phyloP scores from a whole-genome alignment of 805 yeast species.

The Pichia occidentalis region DNA sequence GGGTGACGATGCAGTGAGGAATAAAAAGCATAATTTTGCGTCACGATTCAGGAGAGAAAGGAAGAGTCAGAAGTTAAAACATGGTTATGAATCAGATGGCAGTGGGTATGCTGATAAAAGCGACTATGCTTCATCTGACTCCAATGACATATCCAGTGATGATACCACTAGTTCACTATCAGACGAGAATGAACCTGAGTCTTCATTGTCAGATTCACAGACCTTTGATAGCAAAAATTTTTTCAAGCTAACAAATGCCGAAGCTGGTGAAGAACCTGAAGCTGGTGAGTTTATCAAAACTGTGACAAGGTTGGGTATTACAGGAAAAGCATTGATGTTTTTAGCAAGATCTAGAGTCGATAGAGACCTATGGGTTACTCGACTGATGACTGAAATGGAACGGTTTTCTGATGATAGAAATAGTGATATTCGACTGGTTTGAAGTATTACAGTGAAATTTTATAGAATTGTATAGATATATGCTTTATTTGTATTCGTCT shows the following conservation, averaged over 20 bases:
- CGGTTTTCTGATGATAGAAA: conserved; percentile 20
- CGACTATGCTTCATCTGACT: no score
- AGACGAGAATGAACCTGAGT: no score
- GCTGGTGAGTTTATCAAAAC: conserved; percentile 34
- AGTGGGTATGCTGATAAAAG: neutral
- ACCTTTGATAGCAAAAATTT: neutral
- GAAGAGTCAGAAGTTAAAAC: conserved; percentile 8
- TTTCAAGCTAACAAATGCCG: neutral
- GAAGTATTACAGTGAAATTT: neutral
- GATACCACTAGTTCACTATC: no score
- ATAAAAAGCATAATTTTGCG: no score
- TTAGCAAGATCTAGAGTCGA: conserved; percentile 79
- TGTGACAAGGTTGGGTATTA: conserved; percentile 52
- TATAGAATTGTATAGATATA: no score
- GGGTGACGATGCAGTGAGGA: no score
- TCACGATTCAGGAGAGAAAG: no score
- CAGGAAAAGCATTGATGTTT: conserved; percentile 66
- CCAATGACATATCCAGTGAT: no score
- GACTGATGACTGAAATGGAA: conserved; percentile 39
- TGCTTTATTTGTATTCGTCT: no score
- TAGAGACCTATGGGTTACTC: conserved; percentile 73
- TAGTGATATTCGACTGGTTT: conserved; percentile 12
- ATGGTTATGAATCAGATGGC: neutral
- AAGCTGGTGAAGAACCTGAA: neutral
- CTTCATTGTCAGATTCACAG: no score